phyloP scores from a whole-genome alignment of 768 basidiomycete species.

The Lentinula sp. region DNA sequence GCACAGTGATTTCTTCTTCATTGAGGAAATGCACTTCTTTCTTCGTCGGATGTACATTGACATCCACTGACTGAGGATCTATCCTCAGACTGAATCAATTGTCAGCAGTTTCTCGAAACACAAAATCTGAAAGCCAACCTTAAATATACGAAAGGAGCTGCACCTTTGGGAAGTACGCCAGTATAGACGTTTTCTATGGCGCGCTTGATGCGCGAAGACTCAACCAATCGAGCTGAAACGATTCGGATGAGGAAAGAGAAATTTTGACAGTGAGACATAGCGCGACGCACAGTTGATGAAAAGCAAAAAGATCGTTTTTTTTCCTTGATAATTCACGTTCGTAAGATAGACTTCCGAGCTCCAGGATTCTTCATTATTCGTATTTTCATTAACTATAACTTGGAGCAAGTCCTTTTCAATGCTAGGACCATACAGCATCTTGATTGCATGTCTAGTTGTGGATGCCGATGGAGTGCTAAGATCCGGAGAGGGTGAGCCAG shows the following conservation, averaged over 20 bases:
- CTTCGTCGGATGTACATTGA: slow-evolving; percentile 98
- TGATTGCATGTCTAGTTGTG: slow-evolving; percentile 62
- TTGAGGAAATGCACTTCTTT: slow-evolving; percentile 93
- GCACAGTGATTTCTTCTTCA: slow-evolving; percentile 80
- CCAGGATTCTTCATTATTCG: slow-evolving; percentile 44
- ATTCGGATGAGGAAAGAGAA: background rate
- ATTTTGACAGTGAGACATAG: slow-evolving; percentile 29
- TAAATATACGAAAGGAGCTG: slow-evolving; percentile 88
- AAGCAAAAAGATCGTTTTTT: slow-evolving; percentile 77
- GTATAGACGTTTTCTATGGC: slow-evolving; percentile 85
- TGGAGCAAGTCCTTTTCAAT: slow-evolving; percentile 73
- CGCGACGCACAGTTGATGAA: slow-evolving; percentile 86
- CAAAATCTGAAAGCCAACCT: slow-evolving; percentile 41
- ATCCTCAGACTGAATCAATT: slow-evolving; percentile 56
- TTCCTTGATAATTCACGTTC: slow-evolving; percentile 84
- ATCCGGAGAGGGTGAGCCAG: slow-evolving; percentile 69
- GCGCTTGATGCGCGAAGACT: slow-evolving; percentile 80
- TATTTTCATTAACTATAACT: slow-evolving; percentile 25
- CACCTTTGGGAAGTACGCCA: slow-evolving; percentile 81
- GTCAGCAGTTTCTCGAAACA: background rate
- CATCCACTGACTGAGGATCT: slow-evolving; percentile 85
- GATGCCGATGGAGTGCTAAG: slow-evolving; percentile 73
- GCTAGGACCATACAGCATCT: slow-evolving; percentile 72
- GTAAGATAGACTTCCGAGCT: slow-evolving; percentile 72
- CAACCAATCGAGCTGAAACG: slow-evolving; percentile 81